phyloP scores from a whole-genome alignment of 2,329 filamentous ascomycete species.

The Bipolaris cookei region DNA sequence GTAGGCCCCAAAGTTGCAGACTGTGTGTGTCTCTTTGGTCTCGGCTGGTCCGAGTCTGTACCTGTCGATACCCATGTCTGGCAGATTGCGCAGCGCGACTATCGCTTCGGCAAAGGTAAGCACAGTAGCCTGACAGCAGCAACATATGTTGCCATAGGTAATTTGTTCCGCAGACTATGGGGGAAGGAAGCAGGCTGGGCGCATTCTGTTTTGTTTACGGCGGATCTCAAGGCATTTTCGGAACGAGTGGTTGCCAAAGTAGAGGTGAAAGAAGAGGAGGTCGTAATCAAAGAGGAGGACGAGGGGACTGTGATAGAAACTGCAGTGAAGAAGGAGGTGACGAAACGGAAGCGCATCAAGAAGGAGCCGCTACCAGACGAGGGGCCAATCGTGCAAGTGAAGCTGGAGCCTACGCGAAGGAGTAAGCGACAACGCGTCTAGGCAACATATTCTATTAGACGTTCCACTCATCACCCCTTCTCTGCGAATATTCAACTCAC shows the following conservation, averaged over 20 bases:
- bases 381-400: not conserved
- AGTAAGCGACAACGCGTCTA: slow-evolving; percentile 12
- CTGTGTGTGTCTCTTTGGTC: slow-evolving; percentile 93
- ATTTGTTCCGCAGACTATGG: slow-evolving; percentile 89
- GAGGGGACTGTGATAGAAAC: slow-evolving; percentile 19
- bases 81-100: slow-evolving; percentile 97
- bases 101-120: slow-evolving; percentile 85
- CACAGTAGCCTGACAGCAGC: slow-evolving; percentile 85
- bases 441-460: not conserved
- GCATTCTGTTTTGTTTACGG: slow-evolving; percentile 94
- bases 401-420: slow-evolving; percentile 6
- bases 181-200: slow-evolving; percentile 96
- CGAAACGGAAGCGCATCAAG: slow-evolving; percentile 12
- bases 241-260: slow-evolving; percentile 63
- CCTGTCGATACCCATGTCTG: slow-evolving; percentile 97
- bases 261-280: slow-evolving; percentile 56
- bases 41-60: slow-evolving; percentile 94
- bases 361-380: slow-evolving; percentile 1
- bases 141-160: slow-evolving; percentile 87
- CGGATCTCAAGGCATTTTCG: slow-evolving; percentile 85
- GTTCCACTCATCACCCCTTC: too few relatives aligned
- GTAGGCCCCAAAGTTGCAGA: slow-evolving; percentile 97
- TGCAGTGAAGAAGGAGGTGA: slow-evolving; percentile 38
- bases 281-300: slow-evolving; percentile 45
- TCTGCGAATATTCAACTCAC: not conserved